These are phyloP conservation scores for Sporothrix humicola DNA, from an alignment of 2,329 filamentous ascomycete genomes.

Conservation along the genomic window DNA sequence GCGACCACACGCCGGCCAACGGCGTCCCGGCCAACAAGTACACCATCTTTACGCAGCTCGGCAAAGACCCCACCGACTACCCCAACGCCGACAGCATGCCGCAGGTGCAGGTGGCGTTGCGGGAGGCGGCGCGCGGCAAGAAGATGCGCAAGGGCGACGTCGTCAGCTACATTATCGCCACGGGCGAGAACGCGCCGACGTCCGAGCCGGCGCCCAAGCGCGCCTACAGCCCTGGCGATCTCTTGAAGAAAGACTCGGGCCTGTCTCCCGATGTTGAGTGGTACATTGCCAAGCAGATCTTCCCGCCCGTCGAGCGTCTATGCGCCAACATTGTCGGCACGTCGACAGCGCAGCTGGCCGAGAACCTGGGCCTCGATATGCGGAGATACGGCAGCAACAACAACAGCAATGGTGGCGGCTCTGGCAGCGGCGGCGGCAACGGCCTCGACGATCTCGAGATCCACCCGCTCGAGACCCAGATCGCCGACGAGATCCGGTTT, in stretches of 20 bases:
- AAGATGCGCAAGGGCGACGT: constrained; percentile 91
- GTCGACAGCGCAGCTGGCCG: constrained; percentile 85
- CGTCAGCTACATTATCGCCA: constrained; percentile 91
- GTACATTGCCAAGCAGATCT: constrained; percentile 97
- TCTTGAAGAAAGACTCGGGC: constrained; percentile 74
- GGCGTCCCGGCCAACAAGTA: constrained; percentile 77
- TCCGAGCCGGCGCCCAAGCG: constrained; percentile 82
- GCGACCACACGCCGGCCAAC: constrained; percentile 54
- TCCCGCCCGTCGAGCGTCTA: constrained; percentile 95
- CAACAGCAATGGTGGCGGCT: constrained; percentile 46
- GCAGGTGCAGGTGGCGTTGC: constrained; percentile 91
- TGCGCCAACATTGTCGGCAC: constrained; percentile 95
- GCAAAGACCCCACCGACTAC: constrained; percentile 91
- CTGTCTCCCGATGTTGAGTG: constrained; percentile 93
- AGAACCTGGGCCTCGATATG: constrained; percentile 90
- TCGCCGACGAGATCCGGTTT: constrained; percentile 90
- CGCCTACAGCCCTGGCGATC: constrained; percentile 84
- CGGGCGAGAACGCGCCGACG: constrained; percentile 50
- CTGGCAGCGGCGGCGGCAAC: constrained; percentile 58
- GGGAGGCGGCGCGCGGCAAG: constrained; percentile 85
- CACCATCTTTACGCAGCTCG: constrained; percentile 96
- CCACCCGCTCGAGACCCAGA: constrained; percentile 90
- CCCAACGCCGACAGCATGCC: constrained; percentile 95
- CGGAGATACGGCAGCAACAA: constrained; percentile 69
- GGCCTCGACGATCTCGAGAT: constrained; percentile 69